Evolutionary conservation across 148 eudicot genomes (phyloP).

Genomic region (Rhododendron williamsianum): DNA sequence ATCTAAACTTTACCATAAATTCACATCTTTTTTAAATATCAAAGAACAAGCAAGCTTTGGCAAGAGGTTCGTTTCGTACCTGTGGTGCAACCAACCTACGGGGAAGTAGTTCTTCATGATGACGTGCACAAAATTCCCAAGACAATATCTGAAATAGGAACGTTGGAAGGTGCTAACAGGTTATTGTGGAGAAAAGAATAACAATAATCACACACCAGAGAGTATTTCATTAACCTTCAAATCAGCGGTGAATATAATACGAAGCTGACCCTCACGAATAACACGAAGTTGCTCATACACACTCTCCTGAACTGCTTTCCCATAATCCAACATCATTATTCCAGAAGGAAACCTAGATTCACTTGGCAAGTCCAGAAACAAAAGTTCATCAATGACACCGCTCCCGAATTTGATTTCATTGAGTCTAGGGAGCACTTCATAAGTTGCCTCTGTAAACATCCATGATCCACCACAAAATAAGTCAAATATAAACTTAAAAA

Average conservation of each 20-base stretch:
- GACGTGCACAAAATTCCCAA: constrained; percentile 95
- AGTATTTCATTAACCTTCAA: constrained; percentile 48
- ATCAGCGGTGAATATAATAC: constrained; percentile 78
- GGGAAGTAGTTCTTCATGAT: constrained; percentile 92
- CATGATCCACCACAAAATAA: neutral
- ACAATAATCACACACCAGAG: neutral
- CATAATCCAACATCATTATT: constrained; percentile 81
- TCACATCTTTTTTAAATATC: neutral
- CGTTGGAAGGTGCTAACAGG: constrained; percentile 5
- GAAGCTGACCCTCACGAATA: constrained; percentile 87
- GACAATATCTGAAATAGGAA: constrained; percentile 51
- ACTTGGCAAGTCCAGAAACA: constrained; percentile 82
- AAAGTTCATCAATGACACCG: constrained; percentile 84
- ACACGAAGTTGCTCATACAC: constrained; percentile 92
- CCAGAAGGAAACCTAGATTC: constrained; percentile 73
- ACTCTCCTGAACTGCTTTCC: constrained; percentile 90
- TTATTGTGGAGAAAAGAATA: neutral
- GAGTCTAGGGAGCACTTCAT: constrained; percentile 90
- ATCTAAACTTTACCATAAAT: neutral
- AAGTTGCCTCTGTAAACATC: constrained; percentile 77
- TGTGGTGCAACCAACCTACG: constrained; percentile 87
- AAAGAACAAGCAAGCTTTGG: neutral
- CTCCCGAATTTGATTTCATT: constrained; percentile 89
- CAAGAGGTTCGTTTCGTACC: constrained; percentile 34
- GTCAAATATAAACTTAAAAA: neutral